A percentile compares a stretch with the other conserved stretches of the same genome.
Conservation (phyloP, 2,329 filamentous ascomycete genomes). For the Pseudogymnoascus sp. region DNA sequence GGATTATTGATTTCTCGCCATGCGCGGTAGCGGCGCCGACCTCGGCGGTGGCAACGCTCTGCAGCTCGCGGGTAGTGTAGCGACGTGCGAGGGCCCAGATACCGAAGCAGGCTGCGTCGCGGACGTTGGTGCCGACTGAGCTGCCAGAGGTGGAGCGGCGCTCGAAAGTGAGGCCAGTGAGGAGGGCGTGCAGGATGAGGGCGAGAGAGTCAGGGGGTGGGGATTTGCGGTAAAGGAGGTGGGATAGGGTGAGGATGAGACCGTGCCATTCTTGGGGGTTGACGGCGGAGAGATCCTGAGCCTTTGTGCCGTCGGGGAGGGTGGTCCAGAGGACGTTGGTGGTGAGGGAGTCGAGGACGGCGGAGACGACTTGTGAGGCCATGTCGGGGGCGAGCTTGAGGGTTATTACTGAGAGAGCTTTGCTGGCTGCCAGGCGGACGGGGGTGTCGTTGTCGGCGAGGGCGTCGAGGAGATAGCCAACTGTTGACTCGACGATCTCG, state of each 20-base stretch:
- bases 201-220: slow-evolving; percentile 64
- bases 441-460: slow-evolving; percentile 85
- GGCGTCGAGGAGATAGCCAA: slow-evolving; percentile 71
- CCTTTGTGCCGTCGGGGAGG: slow-evolving; percentile 29
- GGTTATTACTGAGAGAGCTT: slow-evolving; percentile 81
- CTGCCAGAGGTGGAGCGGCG: slow-evolving; percentile 79
- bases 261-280: slow-evolving; percentile 88
- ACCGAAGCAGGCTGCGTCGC: slow-evolving; percentile 93
- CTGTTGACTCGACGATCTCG: slow-evolving; percentile 67
- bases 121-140: slow-evolving; percentile 80
- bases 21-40: slow-evolving; percentile 17
- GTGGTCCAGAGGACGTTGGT: slow-evolving; percentile 50
- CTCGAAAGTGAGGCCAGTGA: slow-evolving; percentile 80
- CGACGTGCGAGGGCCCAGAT: slow-evolving; percentile 87
- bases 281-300: slow-evolving; percentile 63
- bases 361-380: slow-evolving; percentile 80
- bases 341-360: slow-evolving; percentile 65
- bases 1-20: slow-evolving; percentile 52
- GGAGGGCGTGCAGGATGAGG: slow-evolving; percentile 67
- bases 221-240: slow-evolving; percentile 78
- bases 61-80: slow-evolving; percentile 73
- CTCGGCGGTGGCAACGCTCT: slow-evolving; percentile 45
- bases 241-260: slow-evolving; percentile 76
- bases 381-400: slow-evolving; percentile 72
- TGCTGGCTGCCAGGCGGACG: slow-evolving; percentile 84